phyloP scores from a whole-genome alignment of 768 basidiomycete species.

The Sistotremastrum niveocremeum region DNA sequence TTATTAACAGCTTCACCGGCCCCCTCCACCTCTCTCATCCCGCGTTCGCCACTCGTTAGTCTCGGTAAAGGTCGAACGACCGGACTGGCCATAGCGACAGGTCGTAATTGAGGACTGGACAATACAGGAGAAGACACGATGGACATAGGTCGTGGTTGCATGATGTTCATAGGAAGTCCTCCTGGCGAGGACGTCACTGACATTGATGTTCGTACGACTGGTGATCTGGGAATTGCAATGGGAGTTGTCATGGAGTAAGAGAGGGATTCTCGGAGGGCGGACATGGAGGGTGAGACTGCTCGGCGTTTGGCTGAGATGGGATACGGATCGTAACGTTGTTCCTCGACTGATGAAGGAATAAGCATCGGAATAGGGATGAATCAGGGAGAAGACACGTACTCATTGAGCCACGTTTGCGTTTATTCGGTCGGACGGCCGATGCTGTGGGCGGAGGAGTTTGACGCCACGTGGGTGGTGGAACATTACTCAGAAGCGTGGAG shows the following conservation, averaged over 20 bases:
- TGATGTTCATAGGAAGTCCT: constrained; percentile 31
- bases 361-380: constrained; percentile 2
- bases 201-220: constrained; percentile 29
- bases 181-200: constrained; percentile 68
- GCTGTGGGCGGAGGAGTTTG: constrained; percentile 71
- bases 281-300: constrained; percentile 70
- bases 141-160: constrained; percentile 21
- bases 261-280: constrained; percentile 47
- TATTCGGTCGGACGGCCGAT: constrained; percentile 64
- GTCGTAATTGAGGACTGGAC: constrained; percentile 63
- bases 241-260: constrained; percentile 36
- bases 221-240: constrained; percentile 51
- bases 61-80: constrained; percentile 58
- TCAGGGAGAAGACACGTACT: constrained; percentile 1
- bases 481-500: constrained; percentile 51
- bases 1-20: constrained; percentile 67
- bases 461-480: constrained; percentile 50
- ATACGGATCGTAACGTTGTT: constrained; percentile 79
- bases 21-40: constrained; percentile 62
- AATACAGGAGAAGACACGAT: constrained; percentile 38
- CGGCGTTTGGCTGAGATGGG: constrained; percentile 64
- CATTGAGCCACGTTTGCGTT: constrained; percentile 54
- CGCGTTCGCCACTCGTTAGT: constrained; percentile 24
- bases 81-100: constrained; percentile 63
- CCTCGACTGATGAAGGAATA: constrained; percentile 34